Conservation (phyloP, 1,139 yeast species). For the Sugiyamaella xylanicola region DNA sequence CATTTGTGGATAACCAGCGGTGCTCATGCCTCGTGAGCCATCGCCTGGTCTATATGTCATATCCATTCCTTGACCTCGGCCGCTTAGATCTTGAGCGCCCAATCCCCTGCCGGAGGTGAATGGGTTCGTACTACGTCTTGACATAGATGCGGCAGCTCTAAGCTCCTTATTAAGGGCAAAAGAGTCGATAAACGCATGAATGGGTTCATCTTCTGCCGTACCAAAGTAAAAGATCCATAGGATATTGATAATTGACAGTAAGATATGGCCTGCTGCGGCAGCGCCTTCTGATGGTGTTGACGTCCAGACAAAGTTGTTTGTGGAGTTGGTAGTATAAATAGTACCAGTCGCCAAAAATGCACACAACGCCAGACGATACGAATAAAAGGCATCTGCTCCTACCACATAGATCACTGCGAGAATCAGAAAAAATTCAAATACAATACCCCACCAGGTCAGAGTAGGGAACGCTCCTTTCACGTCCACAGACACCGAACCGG, state of each 20-base stretch:
- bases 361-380: slow-evolving; percentile 63
- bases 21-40: slow-evolving; percentile 10
- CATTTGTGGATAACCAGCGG: slow-evolving; percentile 48
- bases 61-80: slow-evolving; percentile 23
- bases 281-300: slow-evolving; percentile 69
- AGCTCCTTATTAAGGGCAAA: slow-evolving; percentile 45
- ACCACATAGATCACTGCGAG: slow-evolving; percentile 60
- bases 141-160: slow-evolving; percentile 23
- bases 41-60: slow-evolving; percentile 22
- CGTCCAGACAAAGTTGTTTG: slow-evolving; percentile 73
- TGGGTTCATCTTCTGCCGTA: slow-evolving; percentile 53
- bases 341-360: slow-evolving; percentile 67
- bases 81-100: slow-evolving; percentile 20
- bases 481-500: slow-evolving; percentile 66
- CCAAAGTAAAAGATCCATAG: slow-evolving; percentile 84
- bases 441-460: slow-evolving; percentile 98
- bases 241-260: slow-evolving; percentile 72
- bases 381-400: slow-evolving; percentile 66
- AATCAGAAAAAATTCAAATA: slow-evolving; percentile 69
- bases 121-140: slow-evolving; percentile 27
- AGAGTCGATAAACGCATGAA: slow-evolving; percentile 83
- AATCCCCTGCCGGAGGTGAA: slow-evolving; percentile 26
- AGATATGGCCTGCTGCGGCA: slow-evolving; percentile 89
- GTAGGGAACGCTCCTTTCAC: slow-evolving; percentile 57
- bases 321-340: slow-evolving; percentile 78